A percentile compares a stretch with the other conserved stretches of the same genome.
Evolutionary conservation across 1,284 basidiomycete genomes (phyloP).

Genomic region (Athelia sp.): DNA sequence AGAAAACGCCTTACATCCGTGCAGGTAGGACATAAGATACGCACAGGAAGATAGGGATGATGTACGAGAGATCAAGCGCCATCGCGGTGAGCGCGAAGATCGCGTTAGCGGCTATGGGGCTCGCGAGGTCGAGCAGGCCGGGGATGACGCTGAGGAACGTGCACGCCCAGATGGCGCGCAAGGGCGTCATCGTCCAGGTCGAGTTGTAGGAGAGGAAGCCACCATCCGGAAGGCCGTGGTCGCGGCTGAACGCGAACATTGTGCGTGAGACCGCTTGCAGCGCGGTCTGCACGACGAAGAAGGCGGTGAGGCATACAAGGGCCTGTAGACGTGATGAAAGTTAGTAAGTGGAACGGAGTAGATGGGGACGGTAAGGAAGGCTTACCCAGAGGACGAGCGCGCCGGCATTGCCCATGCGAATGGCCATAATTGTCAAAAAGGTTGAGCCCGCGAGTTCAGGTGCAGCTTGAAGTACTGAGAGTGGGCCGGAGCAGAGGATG

Average conservation of each 20-base stretch:
- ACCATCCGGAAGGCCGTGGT: slow-evolving; percentile 74
- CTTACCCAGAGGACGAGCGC: slow-evolving; percentile 73
- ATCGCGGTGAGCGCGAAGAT: slow-evolving; percentile 81
- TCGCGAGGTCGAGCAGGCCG: slow-evolving; percentile 73
- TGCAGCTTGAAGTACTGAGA: slow-evolving; percentile 33
- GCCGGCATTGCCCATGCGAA: slow-evolving; percentile 68
- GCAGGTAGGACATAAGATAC: slow-evolving; percentile 8
- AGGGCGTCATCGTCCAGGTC: slow-evolving; percentile 65
- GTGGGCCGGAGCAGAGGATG: slow-evolving; percentile 75
- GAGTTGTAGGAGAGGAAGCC: slow-evolving; percentile 77
- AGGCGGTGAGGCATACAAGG: slow-evolving; percentile 76
- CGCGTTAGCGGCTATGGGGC: slow-evolving; percentile 74
- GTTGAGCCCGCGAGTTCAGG: background rate
- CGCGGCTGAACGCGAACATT: slow-evolving; percentile 87
- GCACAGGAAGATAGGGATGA: slow-evolving; percentile 65
- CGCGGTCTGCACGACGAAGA: slow-evolving; percentile 78
- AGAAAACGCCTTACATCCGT: background rate
- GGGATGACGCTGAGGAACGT: slow-evolving; percentile 69
- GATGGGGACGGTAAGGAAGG: slow-evolving; percentile 1
- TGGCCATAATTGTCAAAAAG: slow-evolving; percentile 56
- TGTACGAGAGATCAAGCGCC: slow-evolving; percentile 66
- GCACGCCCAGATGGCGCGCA: slow-evolving; percentile 80
- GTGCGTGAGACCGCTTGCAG: slow-evolving; percentile 86
- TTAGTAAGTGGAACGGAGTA: background rate
- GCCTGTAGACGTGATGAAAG: slow-evolving; percentile 28